These are phyloP conservation scores for Stephanocyclus meneghinianus DNA, from an alignment of 352 stramenopile genomes.

Conservation along the genomic window DNA sequence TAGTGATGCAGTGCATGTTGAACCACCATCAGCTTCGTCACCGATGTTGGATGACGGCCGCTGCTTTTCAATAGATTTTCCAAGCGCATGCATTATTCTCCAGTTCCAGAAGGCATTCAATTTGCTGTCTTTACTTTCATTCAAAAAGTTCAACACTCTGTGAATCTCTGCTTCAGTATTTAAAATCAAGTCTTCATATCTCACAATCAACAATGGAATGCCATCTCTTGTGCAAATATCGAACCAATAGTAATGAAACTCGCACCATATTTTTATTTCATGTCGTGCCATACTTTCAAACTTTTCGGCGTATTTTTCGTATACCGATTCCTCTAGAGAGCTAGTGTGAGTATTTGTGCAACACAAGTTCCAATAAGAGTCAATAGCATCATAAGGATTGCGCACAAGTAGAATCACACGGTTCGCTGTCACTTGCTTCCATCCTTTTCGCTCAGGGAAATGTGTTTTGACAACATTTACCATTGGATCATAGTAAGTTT, in stretches of 20 bases:
- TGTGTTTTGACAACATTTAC: constrained; percentile 98
- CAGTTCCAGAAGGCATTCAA: constrained; percentile 48
- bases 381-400: constrained; percentile 98
- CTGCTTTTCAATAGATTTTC: constrained; percentile 5
- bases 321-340: constrained; percentile 67
- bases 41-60: neutral
- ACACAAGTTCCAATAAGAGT: constrained; percentile 98
- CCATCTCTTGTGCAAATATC: constrained; percentile 47
- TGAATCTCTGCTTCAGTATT: constrained; percentile 60
- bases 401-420: constrained; percentile 86
- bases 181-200: constrained; percentile 80
- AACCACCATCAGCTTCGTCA: neutral
- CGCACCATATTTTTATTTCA: constrained; percentile 75
- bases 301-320: constrained; percentile 54
- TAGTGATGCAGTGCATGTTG: constrained; percentile 21
- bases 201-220: constrained; percentile 63
- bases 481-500: constrained; percentile 81
- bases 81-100: constrained; percentile 42
- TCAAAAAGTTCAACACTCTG: constrained; percentile 46
- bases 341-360: constrained; percentile 74
- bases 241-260: constrained; percentile 80
- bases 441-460: constrained; percentile 93
- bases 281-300: constrained; percentile 70
- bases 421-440: constrained; percentile 75
- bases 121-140: constrained; percentile 1